Base-by-base conservation (phyloP, 495 filamentous ascomycete genomes). In the Saxispiralis lemnorum region DNA sequence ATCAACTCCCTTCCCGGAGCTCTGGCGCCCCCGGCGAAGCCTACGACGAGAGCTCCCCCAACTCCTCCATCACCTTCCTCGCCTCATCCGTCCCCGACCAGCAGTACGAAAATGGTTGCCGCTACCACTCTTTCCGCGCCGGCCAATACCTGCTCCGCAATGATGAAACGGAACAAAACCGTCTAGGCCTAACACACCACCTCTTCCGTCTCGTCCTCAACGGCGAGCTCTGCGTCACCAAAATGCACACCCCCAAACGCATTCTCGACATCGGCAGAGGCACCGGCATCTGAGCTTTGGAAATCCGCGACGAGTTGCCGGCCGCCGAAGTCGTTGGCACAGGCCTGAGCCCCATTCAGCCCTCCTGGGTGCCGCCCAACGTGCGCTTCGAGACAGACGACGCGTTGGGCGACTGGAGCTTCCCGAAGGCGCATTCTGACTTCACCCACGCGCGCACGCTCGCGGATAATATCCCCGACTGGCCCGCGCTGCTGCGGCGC, bases 271-370 rank as follows among this genome's bases (percentile, higher is more conserved):
- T 86, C 1, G 81, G 76, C 28, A 75, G 70, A 13, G 79, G 74
- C 6, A 81, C 78, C 7, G 81, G 81, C 2, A 82, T 76, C 43
- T 81, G 78, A 78, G 70, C 76, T 6, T 77, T 81, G 34, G 76
- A 54, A 17, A 42, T 57, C 1, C 43, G 38, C 5, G 45, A 48
- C 40, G n/a, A 44, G 21, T 44, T 43, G 35, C 49, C 45, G 1
- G 10, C 7, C 1, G 47, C 42, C 36, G 24, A 53, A 24, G 44
- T 55, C 24, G 47, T 50, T 43, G 54, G 52, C 11, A 57, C 52
- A 1, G 59, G 61, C 39, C 49, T 63, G n/a, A 52, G 46, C 13
- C 56, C 56, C 6, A 59, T 56, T 33, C 59, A 62, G 38, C 59
- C 58, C 18, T 18, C 21, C 50, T 61, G 58, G 53, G 54, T 62